Evolutionary conservation across 2,329 filamentous ascomycete genomes (phyloP).

Genomic region (Fonsecaea pedrosoi): DNA sequence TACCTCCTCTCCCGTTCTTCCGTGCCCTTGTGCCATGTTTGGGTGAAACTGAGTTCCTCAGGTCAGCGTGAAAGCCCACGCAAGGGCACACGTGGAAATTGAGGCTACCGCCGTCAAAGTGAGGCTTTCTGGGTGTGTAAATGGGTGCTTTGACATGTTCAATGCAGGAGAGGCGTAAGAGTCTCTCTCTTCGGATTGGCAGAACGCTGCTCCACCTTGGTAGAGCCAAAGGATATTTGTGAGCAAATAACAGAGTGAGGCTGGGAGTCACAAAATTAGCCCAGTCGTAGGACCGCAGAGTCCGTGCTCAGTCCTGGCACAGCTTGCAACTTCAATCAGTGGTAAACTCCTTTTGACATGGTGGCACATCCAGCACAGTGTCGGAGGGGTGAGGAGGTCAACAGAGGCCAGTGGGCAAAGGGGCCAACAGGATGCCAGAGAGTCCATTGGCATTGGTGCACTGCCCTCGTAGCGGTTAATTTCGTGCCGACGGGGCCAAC

Average conservation of each 20-base stretch:
- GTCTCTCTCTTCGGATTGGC: neutral
- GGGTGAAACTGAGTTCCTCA: neutral
- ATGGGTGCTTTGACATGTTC: neutral
- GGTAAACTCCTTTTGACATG: neutral
- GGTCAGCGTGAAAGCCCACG: neutral
- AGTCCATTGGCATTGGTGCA: neutral
- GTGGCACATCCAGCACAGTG: neutral
- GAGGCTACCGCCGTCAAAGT: neutral
- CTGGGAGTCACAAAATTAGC: neutral
- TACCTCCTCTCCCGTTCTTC: neutral
- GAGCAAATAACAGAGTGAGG: slow-evolving; percentile 9
- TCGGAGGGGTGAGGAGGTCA: neutral
- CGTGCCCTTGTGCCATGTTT: neutral
- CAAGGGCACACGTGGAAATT: neutral
- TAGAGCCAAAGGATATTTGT: neutral
- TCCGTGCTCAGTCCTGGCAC: neutral
- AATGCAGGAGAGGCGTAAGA: neutral
- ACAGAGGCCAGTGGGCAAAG: neutral
- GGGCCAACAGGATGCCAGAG: neutral
- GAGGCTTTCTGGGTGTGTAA: neutral
- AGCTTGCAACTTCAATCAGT: neutral
- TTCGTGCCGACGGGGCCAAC: neutral
- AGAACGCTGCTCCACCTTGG: neutral
- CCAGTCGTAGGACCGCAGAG: neutral
- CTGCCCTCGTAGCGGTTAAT: neutral